Evolutionary conservation across 441 rosid genomes (phyloP), one percentile per base, ranked within the genome.

Genomic region (Jatropha podagrica): DNA sequence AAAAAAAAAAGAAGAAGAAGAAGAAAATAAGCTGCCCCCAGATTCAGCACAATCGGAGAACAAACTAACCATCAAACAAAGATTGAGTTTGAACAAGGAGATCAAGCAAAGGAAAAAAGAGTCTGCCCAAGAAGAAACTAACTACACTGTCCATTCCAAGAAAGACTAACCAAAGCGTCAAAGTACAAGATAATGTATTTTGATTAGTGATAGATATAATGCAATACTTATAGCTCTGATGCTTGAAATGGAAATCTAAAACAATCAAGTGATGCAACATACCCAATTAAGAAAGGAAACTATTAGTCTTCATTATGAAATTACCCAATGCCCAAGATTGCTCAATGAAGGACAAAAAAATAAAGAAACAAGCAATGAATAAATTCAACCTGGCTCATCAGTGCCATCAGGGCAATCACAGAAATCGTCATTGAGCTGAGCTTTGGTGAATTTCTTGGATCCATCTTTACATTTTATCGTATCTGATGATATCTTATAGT

Each of bases 381-480:
- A 20, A 68, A 12, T 58, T 9, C 48, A 14, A 92, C 98, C 98
- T 68, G 99, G 98, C 68, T 95, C 97, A 77, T 95, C 99, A 27
- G 96, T 88, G 73, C 90, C 97, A 71, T 93, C 98, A 14, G 85
- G 75, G 78, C 99, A 95, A 78, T 95, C 99, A 71, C 99, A 95
- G 82, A 91, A 95, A 73, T 93, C 95, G 65, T 95, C 99, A 64
- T 95, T 95, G 72, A 93, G 96, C 79, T 90, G 95, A 74, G 88
- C 81, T 87, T 54, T 88, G 2, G 87, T 77, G 88, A 95, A 93
- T 62, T 86, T 89, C 79, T 83, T 89, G 76, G 98, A 91, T 80
- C 97, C 97, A 78, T 93, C 93, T 76, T 81, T 91, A 83, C 99
- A 93, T 65, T 91, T 88, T n/a, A 92, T 88, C 44, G 60, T 69